A percentile compares a stretch with the other conserved stretches of the same genome.
Evolutionary conservation across 2,329 filamentous ascomycete species (phyloP).

Genomic region (Colletotrichum sojae): DNA sequence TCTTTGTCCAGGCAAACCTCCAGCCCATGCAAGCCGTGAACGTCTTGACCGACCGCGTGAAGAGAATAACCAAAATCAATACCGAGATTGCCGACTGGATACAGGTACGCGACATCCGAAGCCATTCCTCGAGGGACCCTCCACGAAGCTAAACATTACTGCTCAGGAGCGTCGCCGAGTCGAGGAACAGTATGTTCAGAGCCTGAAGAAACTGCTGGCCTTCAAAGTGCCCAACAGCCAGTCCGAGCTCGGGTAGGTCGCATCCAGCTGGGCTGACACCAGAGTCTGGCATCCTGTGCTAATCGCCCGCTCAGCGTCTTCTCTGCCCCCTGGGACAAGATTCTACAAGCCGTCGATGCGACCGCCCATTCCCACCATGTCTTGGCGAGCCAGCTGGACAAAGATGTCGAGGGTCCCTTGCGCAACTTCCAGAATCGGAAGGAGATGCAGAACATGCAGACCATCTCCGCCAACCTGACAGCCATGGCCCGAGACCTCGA

Average conservation of each 20-base stretch:
- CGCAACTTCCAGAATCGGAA: constrained; percentile 81
- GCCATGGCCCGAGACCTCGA: constrained; percentile 88
- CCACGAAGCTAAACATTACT: constrained; percentile 33
- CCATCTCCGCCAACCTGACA: constrained; percentile 85
- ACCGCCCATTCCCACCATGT: constrained; percentile 87
- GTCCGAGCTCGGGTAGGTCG: constrained; percentile 86
- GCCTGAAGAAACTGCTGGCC: constrained; percentile 84
- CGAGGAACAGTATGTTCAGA: constrained; percentile 89
- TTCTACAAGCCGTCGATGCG: constrained; percentile 83
- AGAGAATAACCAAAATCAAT: constrained; percentile 89
- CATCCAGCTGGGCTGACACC: neutral
- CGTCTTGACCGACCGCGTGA: constrained; percentile 88
- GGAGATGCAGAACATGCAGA: constrained; percentile 85
- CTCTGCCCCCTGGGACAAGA: constrained; percentile 89
- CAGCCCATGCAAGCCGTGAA: constrained; percentile 86
- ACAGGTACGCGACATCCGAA: constrained; percentile 72
- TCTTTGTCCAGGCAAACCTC: constrained; percentile 76
- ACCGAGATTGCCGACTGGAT: constrained; percentile 96
- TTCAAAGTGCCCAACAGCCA: constrained; percentile 81
- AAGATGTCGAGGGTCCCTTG: constrained; percentile 88
- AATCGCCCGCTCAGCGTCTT: constrained; percentile 77
- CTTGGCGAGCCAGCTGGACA: constrained; percentile 85
- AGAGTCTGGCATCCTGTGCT: constrained; percentile 6
- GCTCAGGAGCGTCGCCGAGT: constrained; percentile 89
- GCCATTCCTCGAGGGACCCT: constrained; percentile 9